These are phyloP conservation scores for Suhomyces yuchorum DNA, from an alignment of 1,139 yeast genomes.

Conservation along the genomic window DNA sequence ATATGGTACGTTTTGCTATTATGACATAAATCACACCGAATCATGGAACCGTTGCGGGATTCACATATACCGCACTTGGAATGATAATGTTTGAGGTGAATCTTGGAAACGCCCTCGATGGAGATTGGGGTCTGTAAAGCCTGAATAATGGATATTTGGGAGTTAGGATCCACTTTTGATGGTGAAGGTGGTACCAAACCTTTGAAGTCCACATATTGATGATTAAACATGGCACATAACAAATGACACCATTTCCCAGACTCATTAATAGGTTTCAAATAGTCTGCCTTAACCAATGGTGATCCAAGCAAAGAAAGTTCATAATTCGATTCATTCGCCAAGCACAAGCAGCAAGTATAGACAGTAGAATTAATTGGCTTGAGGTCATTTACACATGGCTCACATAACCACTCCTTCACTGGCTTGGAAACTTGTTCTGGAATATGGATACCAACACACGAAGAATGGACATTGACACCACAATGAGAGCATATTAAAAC, in stretches of 20 bases:
- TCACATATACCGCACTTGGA: conserved; percentile 34
- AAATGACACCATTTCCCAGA: conserved; percentile 80
- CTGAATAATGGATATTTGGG: conserved; percentile 31
- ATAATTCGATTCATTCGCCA: conserved; percentile 51
- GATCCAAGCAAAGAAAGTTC: conserved; percentile 48
- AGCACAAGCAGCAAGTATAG: conserved; percentile 71
- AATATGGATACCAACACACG: conserved; percentile 63
- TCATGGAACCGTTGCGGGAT: conserved; percentile 32
- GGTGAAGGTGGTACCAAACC: conserved; percentile 16
- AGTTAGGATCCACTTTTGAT: neutral
- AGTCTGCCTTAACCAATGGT: conserved; percentile 55
- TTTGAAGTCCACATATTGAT: conserved; percentile 26
- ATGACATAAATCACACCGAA: conserved; percentile 34
- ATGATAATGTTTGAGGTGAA: conserved; percentile 29
- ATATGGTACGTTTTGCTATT: conserved; percentile 47
- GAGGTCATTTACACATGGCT: conserved; percentile 72
- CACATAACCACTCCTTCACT: conserved; percentile 72
- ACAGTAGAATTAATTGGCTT: conserved; percentile 59
- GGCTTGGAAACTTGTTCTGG: conserved; percentile 28
- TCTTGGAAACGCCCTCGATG: conserved; percentile 34
- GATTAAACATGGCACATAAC: conserved; percentile 64
- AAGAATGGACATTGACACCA: conserved; percentile 68
- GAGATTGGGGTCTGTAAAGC: conserved; percentile 23
- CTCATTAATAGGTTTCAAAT: conserved; percentile 66
- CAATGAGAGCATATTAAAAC: conserved; percentile 66